phyloP scores from a whole-genome alignment of 1,139 yeast genomes.

The Diutina neorugosa region DNA sequence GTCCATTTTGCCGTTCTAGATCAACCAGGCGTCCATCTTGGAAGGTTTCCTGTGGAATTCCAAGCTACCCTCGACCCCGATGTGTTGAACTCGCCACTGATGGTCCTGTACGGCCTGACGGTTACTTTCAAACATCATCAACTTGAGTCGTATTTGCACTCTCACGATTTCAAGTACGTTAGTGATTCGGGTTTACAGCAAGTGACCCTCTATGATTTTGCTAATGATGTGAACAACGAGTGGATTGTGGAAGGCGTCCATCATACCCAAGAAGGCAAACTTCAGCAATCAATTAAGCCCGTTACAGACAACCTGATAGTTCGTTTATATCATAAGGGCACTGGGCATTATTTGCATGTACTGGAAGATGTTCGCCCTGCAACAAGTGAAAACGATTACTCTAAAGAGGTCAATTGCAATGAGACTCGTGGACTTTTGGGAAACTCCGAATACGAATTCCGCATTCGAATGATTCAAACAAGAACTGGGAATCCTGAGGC shows the following conservation, averaged over 20 bases:
- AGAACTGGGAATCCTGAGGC: constrained; percentile 16
- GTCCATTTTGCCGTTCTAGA: constrained; percentile 39
- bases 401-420: constrained; percentile 57
- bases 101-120: constrained; percentile 52
- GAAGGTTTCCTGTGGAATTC: constrained; percentile 44
- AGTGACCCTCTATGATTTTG: constrained; percentile 47
- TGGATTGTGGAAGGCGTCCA: constrained; percentile 50
- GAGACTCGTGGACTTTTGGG: constrained; percentile 17
- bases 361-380: constrained; percentile 52
- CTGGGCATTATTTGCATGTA: constrained; percentile 51
- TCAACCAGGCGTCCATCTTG: constrained; percentile 37
- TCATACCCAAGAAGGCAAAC: constrained; percentile 19
- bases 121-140: constrained; percentile 55
- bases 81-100: constrained; percentile 26
- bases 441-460: not conserved
- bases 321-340: constrained; percentile 48
- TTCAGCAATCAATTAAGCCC: constrained; percentile 19
- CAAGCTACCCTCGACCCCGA: constrained; percentile 35
- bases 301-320: constrained; percentile 40
- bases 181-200: constrained; percentile 54
- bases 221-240: constrained; percentile 42
- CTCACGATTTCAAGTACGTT: constrained; percentile 43
- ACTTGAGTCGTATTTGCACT: constrained; percentile 56
- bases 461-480: not conserved
- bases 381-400: constrained; percentile 68